Percentiles rank a stretch among this genome's conserved stretches.
Conservation (phyloP, 1,284 basidiomycete genomes). For the Marasmius sp. region DNA sequence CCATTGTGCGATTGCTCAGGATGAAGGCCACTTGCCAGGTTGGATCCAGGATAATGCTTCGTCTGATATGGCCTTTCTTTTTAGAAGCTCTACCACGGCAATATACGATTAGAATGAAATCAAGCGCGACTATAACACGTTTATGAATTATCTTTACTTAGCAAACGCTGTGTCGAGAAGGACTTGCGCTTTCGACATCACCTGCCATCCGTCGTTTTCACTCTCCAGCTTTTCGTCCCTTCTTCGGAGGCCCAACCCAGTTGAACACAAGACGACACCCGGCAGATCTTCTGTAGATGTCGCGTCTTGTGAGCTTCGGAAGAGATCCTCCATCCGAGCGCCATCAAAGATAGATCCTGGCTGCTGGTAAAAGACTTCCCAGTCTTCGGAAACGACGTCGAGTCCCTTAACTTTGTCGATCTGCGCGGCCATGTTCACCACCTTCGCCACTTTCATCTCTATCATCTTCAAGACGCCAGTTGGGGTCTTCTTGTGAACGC, state of each 20-base stretch:
- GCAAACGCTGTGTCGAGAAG: constrained; percentile 1
- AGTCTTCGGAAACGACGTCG: constrained; percentile 1
- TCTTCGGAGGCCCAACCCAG: not conserved
- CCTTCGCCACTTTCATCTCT: not conserved
- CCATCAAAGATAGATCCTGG: not conserved
- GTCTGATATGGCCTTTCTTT: too few relatives aligned
- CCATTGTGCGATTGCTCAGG: too few relatives aligned
- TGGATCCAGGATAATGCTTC: too few relatives aligned
- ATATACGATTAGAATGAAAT: too few relatives aligned
- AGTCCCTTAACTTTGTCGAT: constrained; percentile 5
- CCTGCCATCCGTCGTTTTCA: not conserved
- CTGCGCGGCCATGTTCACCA: not conserved
- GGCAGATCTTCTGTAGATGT: not conserved
- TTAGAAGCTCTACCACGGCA: too few relatives aligned
- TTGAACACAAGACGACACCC: not conserved
- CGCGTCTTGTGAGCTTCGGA: not conserved
- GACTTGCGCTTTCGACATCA: constrained; percentile 8
- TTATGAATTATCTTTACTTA: too few relatives aligned
- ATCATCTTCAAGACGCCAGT: not conserved
- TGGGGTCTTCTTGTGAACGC: not conserved
- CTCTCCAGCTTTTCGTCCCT: not conserved
- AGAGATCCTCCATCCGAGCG: not conserved
- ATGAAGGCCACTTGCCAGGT: not conserved
- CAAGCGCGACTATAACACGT: too few relatives aligned
- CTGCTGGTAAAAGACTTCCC: not conserved